Percentiles rank a stretch among this genome's conserved stretches.
phyloP scores from a whole-genome alignment of 2,329 filamentous ascomycete species.

The Alternaria viburni region DNA sequence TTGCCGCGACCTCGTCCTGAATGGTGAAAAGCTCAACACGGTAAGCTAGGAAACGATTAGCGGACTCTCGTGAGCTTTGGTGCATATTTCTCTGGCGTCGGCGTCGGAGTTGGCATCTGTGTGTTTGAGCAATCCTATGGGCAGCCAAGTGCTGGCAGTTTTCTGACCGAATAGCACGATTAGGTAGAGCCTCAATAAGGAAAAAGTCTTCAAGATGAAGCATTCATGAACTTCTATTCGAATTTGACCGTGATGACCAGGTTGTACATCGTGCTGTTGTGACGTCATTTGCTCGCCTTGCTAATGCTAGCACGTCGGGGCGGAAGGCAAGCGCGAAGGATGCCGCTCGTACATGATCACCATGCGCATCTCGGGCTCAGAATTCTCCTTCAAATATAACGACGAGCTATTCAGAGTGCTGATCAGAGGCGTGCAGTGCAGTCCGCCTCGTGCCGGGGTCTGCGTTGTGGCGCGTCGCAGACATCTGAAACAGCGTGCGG shows the following conservation, averaged over 20 bases:
- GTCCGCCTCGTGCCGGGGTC: neutral
- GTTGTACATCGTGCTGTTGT: neutral
- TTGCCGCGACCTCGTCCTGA: conserved; percentile 15
- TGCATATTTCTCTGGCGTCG: neutral
- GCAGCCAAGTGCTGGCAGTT: neutral
- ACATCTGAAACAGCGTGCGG: neutral
- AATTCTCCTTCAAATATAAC: neutral
- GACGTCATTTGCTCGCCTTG: neutral
- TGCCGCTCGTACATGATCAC: neutral
- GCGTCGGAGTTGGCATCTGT: too few species aligned
- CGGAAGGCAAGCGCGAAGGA: neutral
- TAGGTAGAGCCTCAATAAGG: neutral
- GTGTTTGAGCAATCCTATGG: neutral
- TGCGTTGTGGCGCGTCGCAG: neutral
- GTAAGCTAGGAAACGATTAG: neutral
- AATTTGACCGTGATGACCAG: neutral
- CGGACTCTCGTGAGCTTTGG: neutral
- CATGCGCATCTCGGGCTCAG: neutral
- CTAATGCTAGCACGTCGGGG: neutral
- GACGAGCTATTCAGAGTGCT: neutral
- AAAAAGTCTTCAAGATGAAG: neutral
- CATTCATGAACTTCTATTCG: neutral
- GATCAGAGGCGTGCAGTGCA: neutral
- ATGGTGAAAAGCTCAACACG: conserved; percentile 15
- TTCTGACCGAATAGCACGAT: neutral